Conservation (phyloP, 1,139 yeast genomes). For the Pichia sp. region DNA sequence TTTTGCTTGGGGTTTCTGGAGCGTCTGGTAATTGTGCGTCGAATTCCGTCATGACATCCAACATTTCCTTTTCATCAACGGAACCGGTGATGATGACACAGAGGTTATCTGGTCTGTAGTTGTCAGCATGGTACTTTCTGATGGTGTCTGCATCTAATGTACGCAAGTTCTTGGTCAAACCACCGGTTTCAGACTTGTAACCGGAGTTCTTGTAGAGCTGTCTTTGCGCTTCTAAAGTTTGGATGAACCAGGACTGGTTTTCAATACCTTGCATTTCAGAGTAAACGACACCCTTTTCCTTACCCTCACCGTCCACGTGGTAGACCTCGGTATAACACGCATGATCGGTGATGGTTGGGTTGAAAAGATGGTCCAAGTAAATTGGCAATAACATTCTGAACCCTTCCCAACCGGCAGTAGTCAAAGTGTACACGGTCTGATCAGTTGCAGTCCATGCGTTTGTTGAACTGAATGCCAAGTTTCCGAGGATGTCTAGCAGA, state of each 20-base stretch:
- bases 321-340: constrained; percentile 95
- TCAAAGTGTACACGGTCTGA: constrained; percentile 89
- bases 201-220: constrained; percentile 66
- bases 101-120: constrained; percentile 83
- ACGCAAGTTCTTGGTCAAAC: constrained; percentile 75
- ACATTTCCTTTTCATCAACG: constrained; percentile 69
- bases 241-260: constrained; percentile 70
- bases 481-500: constrained; percentile 81
- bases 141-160: constrained; percentile 71
- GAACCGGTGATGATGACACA: constrained; percentile 83
- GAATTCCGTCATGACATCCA: constrained; percentile 58
- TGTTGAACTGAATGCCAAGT: constrained; percentile 79
- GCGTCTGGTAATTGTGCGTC: constrained; percentile 54
- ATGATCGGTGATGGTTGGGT: constrained; percentile 85
- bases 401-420: constrained; percentile 97
- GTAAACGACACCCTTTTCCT: constrained; percentile 95
- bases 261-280: constrained; percentile 98
- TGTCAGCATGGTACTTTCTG: constrained; percentile 63
- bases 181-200: constrained; percentile 94
- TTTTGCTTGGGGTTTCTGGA: constrained; percentile 37
- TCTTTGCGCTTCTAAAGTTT: constrained; percentile 63
- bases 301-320: constrained; percentile 87
- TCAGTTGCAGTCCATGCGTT: constrained; percentile 99
- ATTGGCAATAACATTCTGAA: constrained; percentile 81
- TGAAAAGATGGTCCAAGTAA: constrained; percentile 81